Base-by-base conservation (phyloP, 257 asterid species). In the Primulina tabacum region DNA sequence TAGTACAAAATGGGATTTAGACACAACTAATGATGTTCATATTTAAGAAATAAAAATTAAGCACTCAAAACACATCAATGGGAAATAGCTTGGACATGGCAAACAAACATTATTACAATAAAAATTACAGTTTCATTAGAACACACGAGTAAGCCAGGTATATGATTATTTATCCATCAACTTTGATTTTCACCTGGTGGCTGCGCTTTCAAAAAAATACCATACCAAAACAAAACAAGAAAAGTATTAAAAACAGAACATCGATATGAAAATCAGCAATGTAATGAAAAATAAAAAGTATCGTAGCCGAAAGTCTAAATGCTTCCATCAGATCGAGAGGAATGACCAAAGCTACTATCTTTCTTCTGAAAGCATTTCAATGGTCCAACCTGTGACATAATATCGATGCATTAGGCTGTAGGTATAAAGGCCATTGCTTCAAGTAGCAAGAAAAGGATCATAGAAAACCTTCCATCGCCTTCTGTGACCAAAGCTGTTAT, bases 381-480 rank as follows among this genome's bases (percentile, higher is more conserved):
- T 73, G 95, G 91, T 74, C 88, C 81, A 65, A 85, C 92, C 97
- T 91, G 92, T 30, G 73, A 3, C 4, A 12, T 12, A 24, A 24
- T 24, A 43, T 43, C 53, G 12, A 43, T 12, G n/a, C 53, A 12
- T 43, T 43, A 43, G 53, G n/a, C 53, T 3, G 47, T 5, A 30
- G 33, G 9, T 4, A 2, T 70, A 24, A 61, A 24, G 68, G 18
- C 24, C 28, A 67, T 43, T 17, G 1, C 53, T 43, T 43, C 53
- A 11, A 43, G 53, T 4, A 9, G 14, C 12, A 12, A 12, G 20
- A 21, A 32, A 24, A 53, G 24, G 8, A 10, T 32, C 12, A 38
- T 3, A 20, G 32, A 28, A 5, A 68, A 92, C 98, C 95, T 90
- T 92, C 98, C 98, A 92, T 64, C 85, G 89, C 80, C 86, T 81